A percentile compares a stretch with the other conserved stretches of the same genome.
These are phyloP conservation scores for Globisporangium lucens DNA, from an alignment of 352 stramenopile species.

Conservation along the genomic window DNA sequence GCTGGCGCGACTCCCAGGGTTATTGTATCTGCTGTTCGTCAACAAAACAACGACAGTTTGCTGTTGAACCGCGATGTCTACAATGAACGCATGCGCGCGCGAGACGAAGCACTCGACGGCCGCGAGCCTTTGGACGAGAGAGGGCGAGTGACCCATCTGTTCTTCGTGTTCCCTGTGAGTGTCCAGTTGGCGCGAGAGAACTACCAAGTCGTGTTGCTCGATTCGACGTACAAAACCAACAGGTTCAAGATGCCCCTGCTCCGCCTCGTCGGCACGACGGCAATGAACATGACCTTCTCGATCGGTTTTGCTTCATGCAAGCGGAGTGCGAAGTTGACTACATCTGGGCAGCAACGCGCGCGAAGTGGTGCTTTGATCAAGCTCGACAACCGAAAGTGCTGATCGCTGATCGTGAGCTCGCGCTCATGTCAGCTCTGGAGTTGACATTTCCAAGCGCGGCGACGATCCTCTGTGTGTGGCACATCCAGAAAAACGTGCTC, in stretches of 20 bases:
- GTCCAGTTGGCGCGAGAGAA: constrained; percentile 2
- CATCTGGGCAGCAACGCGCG: background rate
- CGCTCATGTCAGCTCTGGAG: background rate
- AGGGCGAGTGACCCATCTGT: background rate
- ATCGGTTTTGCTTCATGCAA: constrained; percentile 4
- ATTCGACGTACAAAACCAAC: constrained; percentile 3
- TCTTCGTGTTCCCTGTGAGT: background rate
- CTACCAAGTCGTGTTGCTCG: constrained; percentile 1
- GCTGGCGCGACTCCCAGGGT: constrained; percentile 1
- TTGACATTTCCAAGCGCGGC: background rate
- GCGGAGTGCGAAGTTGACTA: background rate
- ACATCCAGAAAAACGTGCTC: background rate
- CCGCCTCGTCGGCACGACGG: background rate
- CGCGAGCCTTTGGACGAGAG: background rate
- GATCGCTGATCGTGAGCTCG: background rate
- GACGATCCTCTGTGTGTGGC: background rate
- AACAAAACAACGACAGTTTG: constrained; percentile 3
- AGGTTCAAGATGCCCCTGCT: background rate
- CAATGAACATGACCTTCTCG: constrained; percentile 3
- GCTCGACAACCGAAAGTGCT: constrained; percentile 4
- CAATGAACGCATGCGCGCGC: background rate
- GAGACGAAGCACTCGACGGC: background rate
- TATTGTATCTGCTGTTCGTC: background rate
- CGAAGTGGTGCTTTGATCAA: background rate
- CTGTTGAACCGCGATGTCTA: background rate